phyloP scores from a whole-genome alignment of 768 basidiomycete genomes.

The Leccinum rimulosum region DNA sequence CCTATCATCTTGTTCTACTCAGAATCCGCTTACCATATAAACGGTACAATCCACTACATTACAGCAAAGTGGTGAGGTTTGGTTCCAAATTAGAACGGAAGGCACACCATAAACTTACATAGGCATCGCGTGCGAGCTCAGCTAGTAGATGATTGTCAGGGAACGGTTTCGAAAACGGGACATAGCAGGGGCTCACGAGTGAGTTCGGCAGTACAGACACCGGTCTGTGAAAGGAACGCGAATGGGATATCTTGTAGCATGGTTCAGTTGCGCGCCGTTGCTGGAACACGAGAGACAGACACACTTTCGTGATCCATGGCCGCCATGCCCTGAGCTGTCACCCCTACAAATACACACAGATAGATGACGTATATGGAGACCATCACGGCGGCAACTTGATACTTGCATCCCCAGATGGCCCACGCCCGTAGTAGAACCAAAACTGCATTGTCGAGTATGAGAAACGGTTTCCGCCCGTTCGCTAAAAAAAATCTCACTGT shows the following conservation, averaged over 20 bases:
- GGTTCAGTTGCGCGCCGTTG: neutral
- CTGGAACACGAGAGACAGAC: neutral
- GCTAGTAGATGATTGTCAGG: neutral
- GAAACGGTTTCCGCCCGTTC: neutral
- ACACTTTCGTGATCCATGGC: neutral
- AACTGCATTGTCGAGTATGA: neutral
- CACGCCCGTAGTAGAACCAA: neutral
- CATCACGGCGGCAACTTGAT: neutral
- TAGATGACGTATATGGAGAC: neutral
- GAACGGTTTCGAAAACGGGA: neutral
- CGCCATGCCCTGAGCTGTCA: neutral
- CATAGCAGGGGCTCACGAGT: neutral
- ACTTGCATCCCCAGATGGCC: neutral
- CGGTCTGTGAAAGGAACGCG: neutral
- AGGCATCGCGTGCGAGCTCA: neutral
- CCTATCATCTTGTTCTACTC: neutral
- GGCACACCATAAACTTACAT: neutral
- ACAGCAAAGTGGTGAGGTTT: neutral
- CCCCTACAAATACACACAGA: neutral
- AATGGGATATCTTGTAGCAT: neutral
- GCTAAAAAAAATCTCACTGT: neutral
- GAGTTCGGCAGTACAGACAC: neutral
- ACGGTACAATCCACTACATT: neutral
- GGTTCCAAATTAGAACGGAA: neutral
- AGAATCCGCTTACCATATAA: neutral